Base-by-base conservation (phyloP, 768 basidiomycete genomes). In the Hortiboletus campestris region DNA sequence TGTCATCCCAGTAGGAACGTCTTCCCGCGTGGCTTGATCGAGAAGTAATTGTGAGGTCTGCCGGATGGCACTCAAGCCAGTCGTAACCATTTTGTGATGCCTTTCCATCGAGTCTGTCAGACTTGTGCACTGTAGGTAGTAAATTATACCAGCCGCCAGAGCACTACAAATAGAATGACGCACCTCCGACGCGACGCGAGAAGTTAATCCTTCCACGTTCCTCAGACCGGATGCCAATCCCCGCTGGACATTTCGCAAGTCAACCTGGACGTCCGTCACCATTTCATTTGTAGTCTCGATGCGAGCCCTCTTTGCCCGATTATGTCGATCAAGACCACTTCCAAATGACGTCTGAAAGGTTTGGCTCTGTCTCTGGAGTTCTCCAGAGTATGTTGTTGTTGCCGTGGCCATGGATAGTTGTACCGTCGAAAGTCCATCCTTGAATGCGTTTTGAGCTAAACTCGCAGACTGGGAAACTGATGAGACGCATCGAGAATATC, bases 1-100 rank as follows among this genome's bases (percentile, higher is more conserved):
- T 4, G 91, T 94, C 51, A 73, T 72, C 6, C 91, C 91, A 14
- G 86, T 89, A 2, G 88, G 73, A 20, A 73, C 66, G 63, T 93
- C 91, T 51, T 84, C 82, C 53, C 74, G 79, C 9, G 80, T 75
- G 10, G 85, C 89, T 52, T 84, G 76, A 29, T 84, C 80, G 8
- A 77, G 66, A 20, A 92, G 71, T 14, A 75, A 71, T 31, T 78
- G 74, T 3, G 79, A 80, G 2, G 80, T 79, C 20, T 78, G 73
- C 42, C 80, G 80, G 20, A 89, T 67, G 6, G 75, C 68, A 6
- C 75, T 64, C 7, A 93, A 67, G 31, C 81, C 75, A 12, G 70
- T 68, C 11, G 69, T 68, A 2, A 80, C 73, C 17, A 72, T 64
- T 28, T 70, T 73, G 57, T 78, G 72, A 63, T 83, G 84, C 13